These are phyloP conservation scores for Ophiocytium majus DNA, from an alignment of 352 stramenopile species.

Conservation along the genomic window DNA sequence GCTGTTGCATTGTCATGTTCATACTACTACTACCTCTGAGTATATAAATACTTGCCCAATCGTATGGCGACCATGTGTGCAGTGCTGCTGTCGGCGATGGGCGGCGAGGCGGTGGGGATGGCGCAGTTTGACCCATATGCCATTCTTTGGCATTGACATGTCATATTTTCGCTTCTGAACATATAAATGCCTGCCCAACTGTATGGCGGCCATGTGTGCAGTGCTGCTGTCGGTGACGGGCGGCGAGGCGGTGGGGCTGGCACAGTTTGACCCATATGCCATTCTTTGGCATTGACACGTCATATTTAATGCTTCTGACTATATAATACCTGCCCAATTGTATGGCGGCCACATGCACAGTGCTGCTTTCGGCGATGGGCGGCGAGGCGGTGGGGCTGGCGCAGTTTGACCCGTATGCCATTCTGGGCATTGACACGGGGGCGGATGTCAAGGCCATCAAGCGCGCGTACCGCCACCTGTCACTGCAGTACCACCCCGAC, in stretches of 20 bases:
- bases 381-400: constrained; percentile 91
- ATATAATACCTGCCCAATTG: no score
- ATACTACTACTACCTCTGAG: no score
- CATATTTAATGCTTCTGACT: no score
- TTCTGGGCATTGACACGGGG: constrained; percentile 85
- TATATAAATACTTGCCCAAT: no score
- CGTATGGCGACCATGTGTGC: neutral
- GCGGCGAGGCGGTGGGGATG: constrained; percentile 88
- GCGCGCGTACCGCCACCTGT: constrained; percentile 84
- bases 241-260: no score
- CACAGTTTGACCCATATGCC: no score
- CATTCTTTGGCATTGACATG: constrained; percentile 88
- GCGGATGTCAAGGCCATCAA: constrained; percentile 92
- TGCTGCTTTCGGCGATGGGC: constrained; percentile 79
- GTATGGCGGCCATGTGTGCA: no score
- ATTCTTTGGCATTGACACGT: no score
- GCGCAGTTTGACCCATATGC: constrained; percentile 96
- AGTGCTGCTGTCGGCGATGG: constrained; percentile 76
- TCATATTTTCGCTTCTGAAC: no score
- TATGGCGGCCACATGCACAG: neutral
- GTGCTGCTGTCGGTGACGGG: no score
- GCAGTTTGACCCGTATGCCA: constrained; percentile 95
- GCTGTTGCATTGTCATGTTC: no score
- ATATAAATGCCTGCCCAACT: no score
- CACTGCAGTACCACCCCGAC: constrained; percentile 91